Base-by-base conservation (phyloP, 2,329 filamentous ascomycete species). In the Talaromyces sp. region DNA sequence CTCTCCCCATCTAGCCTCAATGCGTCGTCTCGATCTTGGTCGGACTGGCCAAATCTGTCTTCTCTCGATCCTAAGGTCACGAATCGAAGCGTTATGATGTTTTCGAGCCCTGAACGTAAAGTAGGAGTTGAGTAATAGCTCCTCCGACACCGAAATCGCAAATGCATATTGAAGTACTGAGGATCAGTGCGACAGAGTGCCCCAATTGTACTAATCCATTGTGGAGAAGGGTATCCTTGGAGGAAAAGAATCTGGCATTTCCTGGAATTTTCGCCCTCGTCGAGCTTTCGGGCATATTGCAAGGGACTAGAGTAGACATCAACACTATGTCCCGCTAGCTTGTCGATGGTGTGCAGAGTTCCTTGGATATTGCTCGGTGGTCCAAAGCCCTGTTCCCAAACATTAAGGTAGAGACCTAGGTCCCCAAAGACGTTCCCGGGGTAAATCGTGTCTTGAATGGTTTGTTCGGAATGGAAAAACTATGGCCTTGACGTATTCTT, bases 51-150 rank as follows among this genome's bases (percentile, higher is more conserved):
- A 46, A 11, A 46, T 21, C 41, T 46, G 2, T 46, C 41, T 46
- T 46, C 41, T 19, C 41, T 46, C 17, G 17, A 46, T 24, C 53
- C 53, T 38, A 55, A 12, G 12, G 53, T 55, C 12, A 55, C 38
- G 21, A 56, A 56, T 24, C 54, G 54, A 17, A 56, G 54, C 19
- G 38, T 41, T 35, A 56, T 56, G 14, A 56, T 56, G 19, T 56
- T 56, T 27, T 56, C 32, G 11, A 41, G 32, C n/a, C 32, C 38
- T 17, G 54, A 56, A 27, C 32, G 54, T 43, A 56, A 35, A 35
- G 54, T 41, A 10, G 54, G 54, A 21, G 21, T 27, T 56, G 54
- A 41, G 26, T 43, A 56, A 27, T 43, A 56, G 32, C 6, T 7
- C 26, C 38, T 35, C 38, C 54, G 54, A 46, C 19, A 56, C 29